These are phyloP conservation scores for Tuber melanosporum DNA, from an alignment of 495 filamentous ascomycete species.

Conservation along the genomic window DNA sequence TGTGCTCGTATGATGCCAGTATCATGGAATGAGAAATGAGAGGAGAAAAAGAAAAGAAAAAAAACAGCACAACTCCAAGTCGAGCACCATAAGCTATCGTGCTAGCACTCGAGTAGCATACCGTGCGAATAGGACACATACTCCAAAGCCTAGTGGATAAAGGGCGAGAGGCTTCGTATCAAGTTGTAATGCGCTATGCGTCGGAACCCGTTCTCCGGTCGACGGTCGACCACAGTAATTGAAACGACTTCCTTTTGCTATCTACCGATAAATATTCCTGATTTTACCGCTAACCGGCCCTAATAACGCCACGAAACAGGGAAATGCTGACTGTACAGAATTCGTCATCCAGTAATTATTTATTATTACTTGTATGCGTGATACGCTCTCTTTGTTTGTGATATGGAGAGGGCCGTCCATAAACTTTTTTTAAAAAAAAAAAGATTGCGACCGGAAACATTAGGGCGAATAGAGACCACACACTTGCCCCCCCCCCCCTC, in stretches of 20 bases:
- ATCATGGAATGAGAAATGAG: constrained; percentile 29
- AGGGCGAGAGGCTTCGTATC: not conserved
- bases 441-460: not conserved
- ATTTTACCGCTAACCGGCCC: constrained; percentile 14
- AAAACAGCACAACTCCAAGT: constrained; percentile 5
- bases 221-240: constrained; percentile 33
- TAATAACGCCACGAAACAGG: constrained; percentile 7
- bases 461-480: not conserved
- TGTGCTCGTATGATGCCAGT: not conserved
- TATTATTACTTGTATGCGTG: not conserved
- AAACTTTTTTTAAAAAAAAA: not conserved
- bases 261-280: constrained; percentile 21
- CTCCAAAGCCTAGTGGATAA: constrained; percentile 11
- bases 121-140: not conserved
- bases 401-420: not conserved
- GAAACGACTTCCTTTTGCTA: constrained; percentile 27
- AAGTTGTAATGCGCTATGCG: constrained; percentile 20
- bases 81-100: constrained; percentile 13
- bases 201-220: constrained; percentile 33
- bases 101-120: not conserved
- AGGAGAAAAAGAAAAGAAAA: constrained; percentile 15
- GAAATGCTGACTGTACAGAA: constrained; percentile 17
- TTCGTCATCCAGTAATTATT: constrained; percentile 2
- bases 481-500: not conserved
- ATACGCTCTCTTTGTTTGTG: constrained; percentile 5